phyloP scores from a whole-genome alignment of 148 eudicot genomes.

The Amaranthus cruentus region DNA sequence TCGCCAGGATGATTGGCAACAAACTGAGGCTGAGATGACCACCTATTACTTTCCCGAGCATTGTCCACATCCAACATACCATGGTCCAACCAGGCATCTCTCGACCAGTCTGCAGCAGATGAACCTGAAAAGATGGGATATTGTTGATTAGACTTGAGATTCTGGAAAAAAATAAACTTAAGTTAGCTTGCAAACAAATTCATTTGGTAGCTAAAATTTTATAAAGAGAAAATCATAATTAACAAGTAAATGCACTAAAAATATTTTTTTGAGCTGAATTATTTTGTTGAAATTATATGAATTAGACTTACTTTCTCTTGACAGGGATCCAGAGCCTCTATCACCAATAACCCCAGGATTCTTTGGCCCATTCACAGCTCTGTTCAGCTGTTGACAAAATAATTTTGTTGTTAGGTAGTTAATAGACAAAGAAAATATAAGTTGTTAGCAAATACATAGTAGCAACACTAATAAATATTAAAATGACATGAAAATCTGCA shows the following conservation, averaged over 20 bases:
- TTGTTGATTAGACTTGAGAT: not conserved
- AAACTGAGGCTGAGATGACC: constrained; percentile 72
- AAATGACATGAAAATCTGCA: no score
- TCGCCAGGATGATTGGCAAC: constrained; percentile 36
- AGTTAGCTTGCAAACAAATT: not conserved
- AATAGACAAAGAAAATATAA: not conserved
- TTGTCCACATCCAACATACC: constrained; percentile 43
- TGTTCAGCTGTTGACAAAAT: constrained; percentile 67
- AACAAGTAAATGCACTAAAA: no score
- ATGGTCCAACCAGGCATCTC: constrained; percentile 55
- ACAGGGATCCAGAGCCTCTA: constrained; percentile 94
- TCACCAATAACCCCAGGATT: constrained; percentile 98
- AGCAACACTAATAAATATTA: not conserved
- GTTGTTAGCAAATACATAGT: not conserved
- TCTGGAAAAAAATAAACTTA: not conserved
- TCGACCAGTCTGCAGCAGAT: constrained; percentile 56
- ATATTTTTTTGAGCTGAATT: not conserved
- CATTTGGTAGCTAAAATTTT: not conserved
- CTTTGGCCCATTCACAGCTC: constrained; percentile 82
- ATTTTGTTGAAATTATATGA: not conserved
- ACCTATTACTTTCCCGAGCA: constrained; percentile 48
- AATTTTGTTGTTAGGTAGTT: constrained; percentile 1
- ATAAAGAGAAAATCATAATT: no score
- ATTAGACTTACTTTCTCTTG: constrained; percentile 84
- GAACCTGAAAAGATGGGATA: constrained; percentile 51